phyloP scores from a whole-genome alignment of 2,329 filamentous ascomycete genomes.

The Calonectria pseudoreteaudii region DNA sequence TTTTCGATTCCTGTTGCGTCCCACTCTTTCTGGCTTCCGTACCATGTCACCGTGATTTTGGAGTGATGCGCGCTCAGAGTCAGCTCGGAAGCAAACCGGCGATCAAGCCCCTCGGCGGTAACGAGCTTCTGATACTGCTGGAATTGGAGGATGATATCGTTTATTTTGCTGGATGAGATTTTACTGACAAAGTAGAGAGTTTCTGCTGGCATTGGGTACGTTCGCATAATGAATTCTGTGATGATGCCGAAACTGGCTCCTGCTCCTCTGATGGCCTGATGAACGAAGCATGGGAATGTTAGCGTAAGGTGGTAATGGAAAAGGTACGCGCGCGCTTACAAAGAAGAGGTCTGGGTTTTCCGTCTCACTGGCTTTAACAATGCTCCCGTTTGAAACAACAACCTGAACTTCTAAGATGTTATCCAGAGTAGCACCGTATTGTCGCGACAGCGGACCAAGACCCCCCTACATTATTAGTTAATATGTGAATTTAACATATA shows the following conservation, averaged over 20 bases:
- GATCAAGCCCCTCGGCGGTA: neutral
- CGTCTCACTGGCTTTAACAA: neutral
- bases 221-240: constrained; percentile 3
- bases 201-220: neutral
- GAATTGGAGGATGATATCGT: neutral
- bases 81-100: neutral
- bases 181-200: neutral
- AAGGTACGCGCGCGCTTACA: neutral
- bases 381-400: neutral
- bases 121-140: neutral
- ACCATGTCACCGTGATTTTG: neutral
- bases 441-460: neutral
- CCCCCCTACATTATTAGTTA: neutral
- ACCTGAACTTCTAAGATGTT: neutral
- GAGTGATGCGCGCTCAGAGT: neutral
- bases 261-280: neutral
- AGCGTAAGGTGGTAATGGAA: neutral
- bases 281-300: neutral
- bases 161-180: neutral
- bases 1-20: neutral
- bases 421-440: neutral
- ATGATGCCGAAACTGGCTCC: constrained; percentile 9
- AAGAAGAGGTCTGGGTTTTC: neutral
- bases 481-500: too few species aligned
- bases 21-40: neutral